phyloP scores from a whole-genome alignment of 768 basidiomycete species.

The Lentinula edodes region DNA sequence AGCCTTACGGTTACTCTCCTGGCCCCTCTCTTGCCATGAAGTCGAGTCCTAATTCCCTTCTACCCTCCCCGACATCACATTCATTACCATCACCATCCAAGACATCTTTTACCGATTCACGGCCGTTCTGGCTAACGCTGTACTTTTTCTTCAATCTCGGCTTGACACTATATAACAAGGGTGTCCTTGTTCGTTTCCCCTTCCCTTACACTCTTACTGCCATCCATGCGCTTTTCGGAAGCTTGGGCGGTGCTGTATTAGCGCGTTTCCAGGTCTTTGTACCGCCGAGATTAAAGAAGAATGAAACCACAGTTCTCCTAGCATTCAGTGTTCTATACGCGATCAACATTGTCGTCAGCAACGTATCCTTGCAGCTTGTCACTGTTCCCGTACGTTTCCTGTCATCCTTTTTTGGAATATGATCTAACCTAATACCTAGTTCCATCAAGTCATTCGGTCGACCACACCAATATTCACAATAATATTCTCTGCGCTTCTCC shows the following conservation, averaged over 20 bases:
- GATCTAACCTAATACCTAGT: slow-evolving; percentile 38
- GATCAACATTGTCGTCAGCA: slow-evolving; percentile 92
- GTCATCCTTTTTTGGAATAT: not conserved
- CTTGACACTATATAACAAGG: slow-evolving; percentile 94
- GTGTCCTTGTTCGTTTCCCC: slow-evolving; percentile 85
- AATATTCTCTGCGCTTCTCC: slow-evolving; percentile 63
- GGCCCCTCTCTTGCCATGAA: slow-evolving; percentile 3
- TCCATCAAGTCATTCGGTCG: slow-evolving; percentile 95
- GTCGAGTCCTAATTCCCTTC: slow-evolving; percentile 9
- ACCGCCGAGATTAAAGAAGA: slow-evolving; percentile 44
- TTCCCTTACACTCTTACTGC: slow-evolving; percentile 96
- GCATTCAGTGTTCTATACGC: slow-evolving; percentile 90
- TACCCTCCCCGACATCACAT: slow-evolving; percentile 10
- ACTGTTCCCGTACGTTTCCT: slow-evolving; percentile 72
- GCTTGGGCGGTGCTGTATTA: slow-evolving; percentile 70
- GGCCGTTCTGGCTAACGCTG: slow-evolving; percentile 60
- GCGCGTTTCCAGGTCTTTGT: slow-evolving; percentile 52
- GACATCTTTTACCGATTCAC: slow-evolving; percentile 13
- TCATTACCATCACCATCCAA: slow-evolving; percentile 10
- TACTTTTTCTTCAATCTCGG: slow-evolving; percentile 91
- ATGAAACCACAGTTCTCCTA: slow-evolving; percentile 57
- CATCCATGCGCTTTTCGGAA: slow-evolving; percentile 82
- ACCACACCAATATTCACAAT: slow-evolving; percentile 92
- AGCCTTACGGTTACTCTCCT: slow-evolving; percentile 12
- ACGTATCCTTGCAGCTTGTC: slow-evolving; percentile 82